phyloP scores from a whole-genome alignment of 371 early-diverging fungal species.

The Funneliformis caledonium region DNA sequence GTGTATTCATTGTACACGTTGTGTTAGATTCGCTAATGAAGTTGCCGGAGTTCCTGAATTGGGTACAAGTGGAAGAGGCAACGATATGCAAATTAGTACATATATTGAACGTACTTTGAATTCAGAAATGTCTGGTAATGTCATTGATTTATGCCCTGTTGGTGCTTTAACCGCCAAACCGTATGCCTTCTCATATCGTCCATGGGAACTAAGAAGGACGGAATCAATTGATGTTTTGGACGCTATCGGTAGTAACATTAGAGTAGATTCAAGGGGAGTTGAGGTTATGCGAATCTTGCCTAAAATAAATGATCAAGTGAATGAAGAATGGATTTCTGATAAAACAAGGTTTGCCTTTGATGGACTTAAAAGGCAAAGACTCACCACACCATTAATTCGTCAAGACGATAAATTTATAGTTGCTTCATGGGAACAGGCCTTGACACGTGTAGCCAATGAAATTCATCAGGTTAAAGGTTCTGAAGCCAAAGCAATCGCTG shows the following conservation, averaged over 20 bases:
- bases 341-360: conserved; percentile 96
- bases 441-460: conserved; percentile 73
- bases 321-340: conserved; percentile 99
- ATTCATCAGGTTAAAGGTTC: conserved; percentile 61
- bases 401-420: conserved; percentile 84
- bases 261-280: conserved; percentile 94
- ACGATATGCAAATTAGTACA: conserved; percentile 97
- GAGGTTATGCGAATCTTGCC: conserved; percentile 97
- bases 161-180: conserved; percentile 98
- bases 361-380: conserved; percentile 93
- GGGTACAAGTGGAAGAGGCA: conserved; percentile 95
- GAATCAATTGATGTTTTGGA: conserved; percentile 96
- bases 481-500: conserved; percentile 87
- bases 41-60: conserved; percentile 95
- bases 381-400: conserved; percentile 90
- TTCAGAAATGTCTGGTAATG: conserved; percentile 97
- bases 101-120: conserved; percentile 88
- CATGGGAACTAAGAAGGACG: conserved; percentile 97
- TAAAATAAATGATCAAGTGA: conserved; percentile 93
- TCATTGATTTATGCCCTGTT: conserved; percentile 97
- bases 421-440: conserved; percentile 88
- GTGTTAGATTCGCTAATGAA: conserved; percentile 98
- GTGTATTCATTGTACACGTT: conserved; percentile 99
- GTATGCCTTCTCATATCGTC: conserved; percentile 91
- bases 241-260: conserved; percentile 93